Evolutionary conservation across 192 early-diverging fungal genomes (phyloP), one percentile per base, ranked within the genome.

Genomic region (Dispira parvispora): DNA sequence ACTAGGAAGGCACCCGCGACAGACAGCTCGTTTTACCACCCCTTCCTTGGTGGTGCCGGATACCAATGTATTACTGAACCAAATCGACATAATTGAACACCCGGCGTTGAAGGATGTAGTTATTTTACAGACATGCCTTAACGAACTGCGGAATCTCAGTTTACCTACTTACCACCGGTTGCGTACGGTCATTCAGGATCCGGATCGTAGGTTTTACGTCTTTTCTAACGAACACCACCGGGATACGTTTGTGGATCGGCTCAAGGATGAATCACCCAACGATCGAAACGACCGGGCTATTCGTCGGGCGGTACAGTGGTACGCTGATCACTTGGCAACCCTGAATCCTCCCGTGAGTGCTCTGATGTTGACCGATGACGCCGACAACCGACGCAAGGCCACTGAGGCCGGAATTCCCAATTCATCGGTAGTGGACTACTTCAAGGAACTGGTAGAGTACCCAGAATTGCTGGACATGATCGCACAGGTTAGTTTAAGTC

Each of bases 251-350:
- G 80, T 92, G 27, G 89, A 96, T 52, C 80, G 82, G 44, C 63
- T 78, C 11, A 74, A 85, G 45, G 84, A 80, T 49, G 96, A 99
- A 72, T 80, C 87, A 0, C 85, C 88, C 11, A 99, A 99, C 63
- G 96, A 99, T 65, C 79, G 91, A 62, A 99, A 99, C 61, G 96
- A 99, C 64, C 65, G 93, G 67, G 92, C 92, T 2, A 99, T 99
- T 65, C 85, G 96, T 8, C 75, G 76, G 2, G 90, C 91, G 0
- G 79, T 78, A 0, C 76, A 79, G 46, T 99, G 96, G 96, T 96
- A 96, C 65, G 56, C 46, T 0, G 75, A 71, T 8, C 96, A 99
- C 69, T 63, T 92, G 44, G 10, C 50, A 63, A 8, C 65, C 73
- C 18, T 64, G 62, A 14, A 45, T 27, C 57, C 57, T 18, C 28